These are phyloP conservation scores for Arachnopeziza araneosa DNA, from an alignment of 2,329 filamentous ascomycete species.

Conservation along the genomic window DNA sequence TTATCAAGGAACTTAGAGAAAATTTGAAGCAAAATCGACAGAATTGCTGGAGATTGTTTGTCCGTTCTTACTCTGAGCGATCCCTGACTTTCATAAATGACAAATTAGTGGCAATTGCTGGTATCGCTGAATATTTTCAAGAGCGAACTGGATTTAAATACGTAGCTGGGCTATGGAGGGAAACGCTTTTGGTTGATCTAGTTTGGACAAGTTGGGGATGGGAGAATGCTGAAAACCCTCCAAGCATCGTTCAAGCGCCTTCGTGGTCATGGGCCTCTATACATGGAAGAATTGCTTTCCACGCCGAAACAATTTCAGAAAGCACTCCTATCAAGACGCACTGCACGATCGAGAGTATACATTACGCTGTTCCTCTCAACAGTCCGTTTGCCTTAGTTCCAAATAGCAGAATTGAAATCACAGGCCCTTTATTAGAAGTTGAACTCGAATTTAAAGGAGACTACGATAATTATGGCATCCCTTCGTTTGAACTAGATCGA, in stretches of 20 bases:
- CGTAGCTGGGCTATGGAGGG: background rate
- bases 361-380: background rate
- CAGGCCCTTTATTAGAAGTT: background rate
- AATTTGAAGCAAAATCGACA: background rate
- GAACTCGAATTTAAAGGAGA: background rate
- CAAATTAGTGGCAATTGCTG: constrained; percentile 7
- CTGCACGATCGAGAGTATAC: background rate
- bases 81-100: constrained; percentile 1
- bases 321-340: background rate
- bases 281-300: background rate
- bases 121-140: constrained; percentile 1
- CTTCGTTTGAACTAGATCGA: background rate
- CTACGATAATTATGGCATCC: background rate
- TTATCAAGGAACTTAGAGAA: background rate
- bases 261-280: background rate
- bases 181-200: background rate
- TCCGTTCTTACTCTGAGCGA: background rate
- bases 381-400: background rate
- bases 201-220: background rate
- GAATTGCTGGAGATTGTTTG: background rate
- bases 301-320: background rate
- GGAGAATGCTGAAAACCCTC: background rate
- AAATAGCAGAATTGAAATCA: background rate
- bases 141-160: background rate
- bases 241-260: background rate